These are phyloP conservation scores for Trametes cubensis DNA, from an alignment of 768 basidiomycete species.

Conservation along the genomic window DNA sequence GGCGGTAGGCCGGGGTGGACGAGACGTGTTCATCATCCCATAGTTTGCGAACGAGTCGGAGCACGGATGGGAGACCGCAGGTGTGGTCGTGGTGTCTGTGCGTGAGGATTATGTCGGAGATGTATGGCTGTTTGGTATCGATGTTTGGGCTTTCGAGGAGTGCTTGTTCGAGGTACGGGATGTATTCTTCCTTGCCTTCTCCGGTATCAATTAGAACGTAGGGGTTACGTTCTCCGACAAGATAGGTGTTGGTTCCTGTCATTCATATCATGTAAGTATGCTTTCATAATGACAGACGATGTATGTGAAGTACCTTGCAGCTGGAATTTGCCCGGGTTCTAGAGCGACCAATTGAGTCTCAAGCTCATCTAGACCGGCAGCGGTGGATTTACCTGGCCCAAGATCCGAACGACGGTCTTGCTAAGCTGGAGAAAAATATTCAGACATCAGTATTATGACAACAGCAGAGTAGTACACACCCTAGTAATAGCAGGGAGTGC, in stretches of 20 bases:
- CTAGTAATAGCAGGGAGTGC: constrained; percentile 54
- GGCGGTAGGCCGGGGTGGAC: constrained; percentile 47
- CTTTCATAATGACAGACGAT: background rate
- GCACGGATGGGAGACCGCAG: constrained; percentile 71
- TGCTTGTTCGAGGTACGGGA: constrained; percentile 63
- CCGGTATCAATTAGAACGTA: constrained; percentile 85
- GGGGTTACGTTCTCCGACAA: constrained; percentile 70
- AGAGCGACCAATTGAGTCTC: constrained; percentile 3
- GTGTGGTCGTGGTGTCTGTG: constrained; percentile 92
- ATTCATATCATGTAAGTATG: background rate
- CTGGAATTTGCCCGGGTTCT: constrained; percentile 91
- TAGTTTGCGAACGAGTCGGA: constrained; percentile 62
- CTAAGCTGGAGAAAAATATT: constrained; percentile 53
- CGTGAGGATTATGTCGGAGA: constrained; percentile 90
- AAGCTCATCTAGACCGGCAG: background rate
- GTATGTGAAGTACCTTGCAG: constrained; percentile 61
- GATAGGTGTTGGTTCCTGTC: constrained; percentile 87
- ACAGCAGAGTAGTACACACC: constrained; percentile 38
- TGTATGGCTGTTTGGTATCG: constrained; percentile 49
- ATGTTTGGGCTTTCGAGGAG: constrained; percentile 45
- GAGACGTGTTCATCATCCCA: constrained; percentile 56
- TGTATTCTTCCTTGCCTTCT: constrained; percentile 71
- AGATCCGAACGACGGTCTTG: constrained; percentile 63
- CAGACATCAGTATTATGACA: background rate
- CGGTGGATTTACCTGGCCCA: constrained; percentile 67